Evolutionary conservation across 2,329 filamentous ascomycete species (phyloP).

Genomic region (Alternaria sp.): DNA sequence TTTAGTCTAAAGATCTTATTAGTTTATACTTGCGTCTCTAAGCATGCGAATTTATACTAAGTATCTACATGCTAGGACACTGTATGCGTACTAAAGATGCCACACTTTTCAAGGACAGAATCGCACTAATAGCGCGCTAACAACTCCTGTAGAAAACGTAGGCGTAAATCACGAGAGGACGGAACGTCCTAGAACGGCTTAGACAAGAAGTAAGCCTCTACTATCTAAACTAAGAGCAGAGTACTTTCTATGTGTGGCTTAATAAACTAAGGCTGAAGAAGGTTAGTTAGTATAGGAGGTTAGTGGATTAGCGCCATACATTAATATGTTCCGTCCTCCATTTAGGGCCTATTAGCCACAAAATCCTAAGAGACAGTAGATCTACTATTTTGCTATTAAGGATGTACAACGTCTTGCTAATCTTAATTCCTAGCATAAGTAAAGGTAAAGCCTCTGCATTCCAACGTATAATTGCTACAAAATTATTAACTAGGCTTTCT

Average conservation of each 20-base stretch:
- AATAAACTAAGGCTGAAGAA: constrained; percentile 2
- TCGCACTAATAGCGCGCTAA: constrained; percentile 9
- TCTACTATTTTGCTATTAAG: neutral
- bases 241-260: constrained; percentile 7
- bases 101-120: constrained; percentile 8
- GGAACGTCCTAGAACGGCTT: neutral
- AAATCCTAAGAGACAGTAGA: neutral
- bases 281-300: neutral
- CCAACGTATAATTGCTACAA: neutral
- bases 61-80: neutral
- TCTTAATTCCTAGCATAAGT: neutral
- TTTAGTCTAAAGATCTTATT: neutral
- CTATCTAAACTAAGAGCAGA: constrained; percentile 13
- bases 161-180: constrained; percentile 6
- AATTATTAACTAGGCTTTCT: neutral
- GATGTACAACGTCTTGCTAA: constrained; percentile 1
- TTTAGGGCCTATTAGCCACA: neutral
- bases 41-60: neutral
- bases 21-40: constrained; percentile 9
- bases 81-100: constrained; percentile 3
- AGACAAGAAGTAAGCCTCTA: constrained; percentile 5
- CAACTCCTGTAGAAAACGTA: constrained; percentile 15
- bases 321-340: constrained; percentile 11
- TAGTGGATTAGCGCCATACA: neutral
- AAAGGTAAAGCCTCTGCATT: neutral